phyloP scores from a whole-genome alignment of 306 rosid species.

The Rosa chinensis region DNA sequence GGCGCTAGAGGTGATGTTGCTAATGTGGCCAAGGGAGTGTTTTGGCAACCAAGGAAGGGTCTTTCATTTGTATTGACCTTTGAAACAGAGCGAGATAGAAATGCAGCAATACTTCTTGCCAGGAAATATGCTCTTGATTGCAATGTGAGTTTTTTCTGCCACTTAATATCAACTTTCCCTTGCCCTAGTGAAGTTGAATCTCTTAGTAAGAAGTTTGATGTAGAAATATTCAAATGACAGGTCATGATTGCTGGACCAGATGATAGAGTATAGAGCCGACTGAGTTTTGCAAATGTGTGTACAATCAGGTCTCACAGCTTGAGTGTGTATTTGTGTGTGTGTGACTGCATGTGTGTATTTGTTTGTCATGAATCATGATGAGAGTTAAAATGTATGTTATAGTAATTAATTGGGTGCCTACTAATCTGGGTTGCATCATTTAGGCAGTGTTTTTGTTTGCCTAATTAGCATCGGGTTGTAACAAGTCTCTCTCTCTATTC shows the following conservation, averaged over 20 bases:
- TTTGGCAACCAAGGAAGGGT: conserved; percentile 95
- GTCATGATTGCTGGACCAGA: conserved; percentile 95
- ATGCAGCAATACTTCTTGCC: conserved; percentile 76
- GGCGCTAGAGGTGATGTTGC: conserved; percentile 62
- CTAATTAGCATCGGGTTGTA: conserved; percentile 61
- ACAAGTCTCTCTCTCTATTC: conserved; percentile 21
- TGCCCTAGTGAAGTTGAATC: not conserved
- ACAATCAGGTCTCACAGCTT: conserved; percentile 33
- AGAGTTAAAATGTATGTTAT: conserved; percentile 35
- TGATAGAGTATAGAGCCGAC: conserved; percentile 74
- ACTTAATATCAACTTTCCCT: not conserved
- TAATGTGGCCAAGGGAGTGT: conserved; percentile 63
- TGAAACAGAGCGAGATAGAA: conserved; percentile 86
- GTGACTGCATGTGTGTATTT: conserved; percentile 17
- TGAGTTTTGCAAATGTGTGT: conserved; percentile 42
- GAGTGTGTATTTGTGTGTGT: conserved; percentile 39
- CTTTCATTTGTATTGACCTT: conserved; percentile 73
- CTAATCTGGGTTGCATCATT: conserved; percentile 77
- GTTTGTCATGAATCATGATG: conserved; percentile 1
- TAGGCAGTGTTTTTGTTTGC: conserved; percentile 90
- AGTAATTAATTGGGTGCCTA: conserved; percentile 51
- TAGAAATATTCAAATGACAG: conserved; percentile 39
- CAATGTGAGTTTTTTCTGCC: conserved; percentile 56
- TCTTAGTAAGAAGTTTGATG: not conserved
- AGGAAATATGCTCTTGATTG: conserved; percentile 87